Percentiles rank a stretch among this genome's conserved stretches.
These are phyloP conservation scores for Inga oerstediana DNA, from an alignment of 306 rosid species.

Conservation along the genomic window DNA sequence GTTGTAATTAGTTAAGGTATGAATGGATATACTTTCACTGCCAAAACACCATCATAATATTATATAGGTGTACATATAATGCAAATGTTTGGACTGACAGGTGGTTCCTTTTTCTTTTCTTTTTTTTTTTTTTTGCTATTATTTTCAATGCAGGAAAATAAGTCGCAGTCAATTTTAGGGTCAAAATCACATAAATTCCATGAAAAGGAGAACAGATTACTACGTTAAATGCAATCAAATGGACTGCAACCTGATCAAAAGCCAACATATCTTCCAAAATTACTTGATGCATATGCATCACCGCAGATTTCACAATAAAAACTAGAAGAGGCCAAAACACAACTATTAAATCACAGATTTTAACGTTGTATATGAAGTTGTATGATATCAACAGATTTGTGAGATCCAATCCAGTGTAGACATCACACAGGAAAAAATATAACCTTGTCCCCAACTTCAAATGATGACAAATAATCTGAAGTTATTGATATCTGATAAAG, in stretches of 20 bases:
- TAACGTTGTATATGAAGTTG: slow-evolving; percentile 18
- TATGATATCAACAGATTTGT: slow-evolving; percentile 4
- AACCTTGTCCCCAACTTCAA: slow-evolving; percentile 29
- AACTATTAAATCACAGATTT: not conserved
- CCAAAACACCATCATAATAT: no score
- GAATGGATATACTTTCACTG: no score
- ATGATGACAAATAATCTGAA: slow-evolving; percentile 22
- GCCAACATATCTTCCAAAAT: not conserved
- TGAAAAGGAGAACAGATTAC: no score
- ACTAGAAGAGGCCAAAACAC: slow-evolving; percentile 15
- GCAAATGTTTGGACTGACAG: no score
- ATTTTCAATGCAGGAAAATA: not conserved
- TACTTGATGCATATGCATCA: not conserved
- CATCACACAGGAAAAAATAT: slow-evolving; percentile 24
- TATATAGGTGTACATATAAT: no score
- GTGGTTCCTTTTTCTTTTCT: no score
- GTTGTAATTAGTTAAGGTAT: no score
- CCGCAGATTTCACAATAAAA: slow-evolving; percentile 11
- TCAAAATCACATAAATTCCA: not conserved
- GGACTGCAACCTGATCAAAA: not conserved
- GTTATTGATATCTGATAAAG: not conserved
- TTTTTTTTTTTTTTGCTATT: not conserved
- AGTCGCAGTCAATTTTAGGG: not conserved
- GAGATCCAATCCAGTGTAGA: slow-evolving; percentile 21
- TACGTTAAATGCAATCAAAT: no score